Evolutionary conservation across 1,284 basidiomycete genomes (phyloP).

Genomic region (Cronartium ribicola): DNA sequence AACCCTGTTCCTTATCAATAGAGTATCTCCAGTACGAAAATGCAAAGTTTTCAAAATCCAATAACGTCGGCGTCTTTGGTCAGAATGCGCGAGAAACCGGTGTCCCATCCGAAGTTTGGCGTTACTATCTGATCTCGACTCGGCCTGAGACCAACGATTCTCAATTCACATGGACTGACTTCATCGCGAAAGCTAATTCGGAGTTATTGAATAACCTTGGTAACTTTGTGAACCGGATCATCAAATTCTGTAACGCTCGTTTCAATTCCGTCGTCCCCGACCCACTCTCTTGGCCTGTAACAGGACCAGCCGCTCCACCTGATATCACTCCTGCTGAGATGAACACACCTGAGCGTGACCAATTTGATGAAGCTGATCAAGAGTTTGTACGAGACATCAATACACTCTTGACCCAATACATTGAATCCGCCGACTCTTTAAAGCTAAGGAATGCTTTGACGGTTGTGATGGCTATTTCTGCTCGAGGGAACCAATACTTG

Average conservation of each 20-base stretch:
- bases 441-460: slow-evolving; percentile 83
- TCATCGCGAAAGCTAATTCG: slow-evolving; percentile 89
- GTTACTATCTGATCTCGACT: slow-evolving; percentile 90
- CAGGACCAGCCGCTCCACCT: slow-evolving; percentile 4
- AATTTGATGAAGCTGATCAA: slow-evolving; percentile 60
- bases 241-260: slow-evolving; percentile 44
- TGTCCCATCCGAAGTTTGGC: slow-evolving; percentile 88
- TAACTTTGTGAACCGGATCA: slow-evolving; percentile 90
- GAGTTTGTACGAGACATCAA: slow-evolving; percentile 81
- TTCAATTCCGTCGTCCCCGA: slow-evolving; percentile 32
- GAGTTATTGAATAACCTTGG: slow-evolving; percentile 94
- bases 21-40: slow-evolving; percentile 98
- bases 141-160: slow-evolving; percentile 91
- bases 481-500: slow-evolving; percentile 88
- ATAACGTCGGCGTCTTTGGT: slow-evolving; percentile 95
- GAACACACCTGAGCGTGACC: slow-evolving; percentile 23
- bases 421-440: slow-evolving; percentile 81
- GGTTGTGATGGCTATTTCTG: slow-evolving; percentile 82
- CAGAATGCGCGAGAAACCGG: slow-evolving; percentile 89
- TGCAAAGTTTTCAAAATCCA: slow-evolving; percentile 97
- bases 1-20: slow-evolving; percentile 50
- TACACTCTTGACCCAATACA: slow-evolving; percentile 71
- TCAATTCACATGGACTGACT: slow-evolving; percentile 95
- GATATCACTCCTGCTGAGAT: not conserved
- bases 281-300: slow-evolving; percentile 32